These are phyloP conservation scores for Eremothecium cymbalariae DNA, from an alignment of 1,139 yeast genomes.

Conservation along the genomic window DNA sequence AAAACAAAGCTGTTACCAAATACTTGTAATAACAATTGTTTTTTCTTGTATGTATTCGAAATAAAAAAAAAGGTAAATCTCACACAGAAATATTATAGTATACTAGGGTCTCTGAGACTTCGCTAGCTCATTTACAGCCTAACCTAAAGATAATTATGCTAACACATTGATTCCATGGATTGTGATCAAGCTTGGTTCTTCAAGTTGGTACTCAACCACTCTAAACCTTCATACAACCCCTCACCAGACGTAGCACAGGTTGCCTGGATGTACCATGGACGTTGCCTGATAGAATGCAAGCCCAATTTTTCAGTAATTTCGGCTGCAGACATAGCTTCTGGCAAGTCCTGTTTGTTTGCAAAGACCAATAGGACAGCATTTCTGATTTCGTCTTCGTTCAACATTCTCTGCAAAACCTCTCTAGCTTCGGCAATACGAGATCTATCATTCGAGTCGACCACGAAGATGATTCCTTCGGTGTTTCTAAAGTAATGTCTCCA, in stretches of 20 bases:
- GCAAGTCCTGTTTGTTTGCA: conserved; percentile 91
- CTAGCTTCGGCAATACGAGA: conserved; percentile 91
- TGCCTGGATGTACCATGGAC: conserved; percentile 87
- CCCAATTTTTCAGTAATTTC: conserved; percentile 82
- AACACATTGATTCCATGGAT: conserved; percentile 2
- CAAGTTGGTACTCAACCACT: conserved; percentile 81
- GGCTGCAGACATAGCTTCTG: conserved; percentile 86
- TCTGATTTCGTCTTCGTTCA: conserved; percentile 87
- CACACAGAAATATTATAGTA: conserved; percentile 4
- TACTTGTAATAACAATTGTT: too few species aligned
- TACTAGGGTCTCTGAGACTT: conserved; percentile 6
- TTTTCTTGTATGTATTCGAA: too few species aligned
- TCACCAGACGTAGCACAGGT: conserved; percentile 89
- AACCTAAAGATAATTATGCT: conserved; percentile 6
- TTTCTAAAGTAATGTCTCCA: conserved; percentile 95
- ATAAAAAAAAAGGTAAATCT: too few species aligned
- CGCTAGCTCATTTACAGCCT: conserved; percentile 7
- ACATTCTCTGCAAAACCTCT: conserved; percentile 89
- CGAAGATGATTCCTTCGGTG: conserved; percentile 90
- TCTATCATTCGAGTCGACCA: conserved; percentile 88
- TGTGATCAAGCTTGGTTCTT: conserved; percentile 41
- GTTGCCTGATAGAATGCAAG: conserved; percentile 73
- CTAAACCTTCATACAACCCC: conserved; percentile 84
- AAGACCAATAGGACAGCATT: conserved; percentile 83
- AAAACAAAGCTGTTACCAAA: too few species aligned